Evolutionary conservation across 2,329 filamentous ascomycete species (phyloP).

Genomic region (Penicillium sp.): DNA sequence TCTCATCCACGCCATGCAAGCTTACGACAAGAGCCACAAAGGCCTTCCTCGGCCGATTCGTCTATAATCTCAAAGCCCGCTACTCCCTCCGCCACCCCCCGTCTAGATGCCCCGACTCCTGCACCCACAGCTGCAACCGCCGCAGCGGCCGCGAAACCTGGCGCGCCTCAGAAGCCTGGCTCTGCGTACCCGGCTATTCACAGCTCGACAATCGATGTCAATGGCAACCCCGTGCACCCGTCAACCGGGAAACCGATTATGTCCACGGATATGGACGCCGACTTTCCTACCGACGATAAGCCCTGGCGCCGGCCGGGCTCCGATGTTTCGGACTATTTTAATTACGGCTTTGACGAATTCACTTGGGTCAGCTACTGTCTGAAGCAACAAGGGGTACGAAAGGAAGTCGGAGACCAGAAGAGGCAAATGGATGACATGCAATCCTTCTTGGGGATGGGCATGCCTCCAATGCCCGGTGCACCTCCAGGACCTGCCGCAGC

Average conservation of each 20-base stretch:
- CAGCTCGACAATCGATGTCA: constrained; percentile 83
- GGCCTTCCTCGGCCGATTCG: constrained; percentile 39
- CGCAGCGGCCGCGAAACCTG: constrained; percentile 37
- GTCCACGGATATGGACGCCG: constrained; percentile 75
- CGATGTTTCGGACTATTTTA: constrained; percentile 96
- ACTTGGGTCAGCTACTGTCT: constrained; percentile 94
- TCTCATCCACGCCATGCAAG: constrained; percentile 44
- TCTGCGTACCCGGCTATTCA: constrained; percentile 68
- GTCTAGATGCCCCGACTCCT: constrained; percentile 37
- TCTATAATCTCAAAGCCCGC: constrained; percentile 35
- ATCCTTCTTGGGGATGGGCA: constrained; percentile 58
- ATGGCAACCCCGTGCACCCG: constrained; percentile 79
- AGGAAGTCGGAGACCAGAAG: constrained; percentile 81
- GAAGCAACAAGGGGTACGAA: constrained; percentile 79
- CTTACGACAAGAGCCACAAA: constrained; percentile 40
- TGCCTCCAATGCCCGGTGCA: constrained; percentile 51
- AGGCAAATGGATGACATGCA: constrained; percentile 66
- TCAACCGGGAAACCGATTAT: constrained; percentile 77
- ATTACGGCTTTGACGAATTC: constrained; percentile 98
- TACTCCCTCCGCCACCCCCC: constrained; percentile 38
- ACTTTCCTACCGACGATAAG: constrained; percentile 77
- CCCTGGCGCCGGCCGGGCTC: constrained; percentile 95
- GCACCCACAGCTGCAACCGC: constrained; percentile 27
- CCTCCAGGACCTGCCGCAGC: constrained; percentile 34
- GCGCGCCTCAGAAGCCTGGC: constrained; percentile 55